Percentiles rank a stretch among this genome's conserved stretches.
phyloP scores from a whole-genome alignment of 345 rosid genomes.

The Boechera retrofracta region DNA sequence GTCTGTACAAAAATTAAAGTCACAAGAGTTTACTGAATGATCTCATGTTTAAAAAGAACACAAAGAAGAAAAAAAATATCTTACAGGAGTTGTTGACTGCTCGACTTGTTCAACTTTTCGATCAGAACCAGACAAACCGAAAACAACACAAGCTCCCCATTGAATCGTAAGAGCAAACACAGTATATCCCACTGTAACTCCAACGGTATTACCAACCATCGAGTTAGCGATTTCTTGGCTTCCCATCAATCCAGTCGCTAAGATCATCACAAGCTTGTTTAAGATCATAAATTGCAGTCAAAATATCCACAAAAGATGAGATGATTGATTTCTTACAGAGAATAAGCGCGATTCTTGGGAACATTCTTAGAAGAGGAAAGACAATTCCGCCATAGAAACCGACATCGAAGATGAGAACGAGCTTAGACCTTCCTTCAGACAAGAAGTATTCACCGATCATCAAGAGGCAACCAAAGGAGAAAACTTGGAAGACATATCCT shows the following conservation, averaged over 20 bases:
- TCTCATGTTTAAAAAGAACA: background rate
- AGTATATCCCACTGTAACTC: conserved; percentile 35
- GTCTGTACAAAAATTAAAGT: background rate
- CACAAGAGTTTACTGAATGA: background rate
- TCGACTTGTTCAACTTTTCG: background rate
- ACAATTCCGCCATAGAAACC: conserved; percentile 41
- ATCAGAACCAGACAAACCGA: conserved; percentile 33
- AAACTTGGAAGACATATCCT: conserved; percentile 42
- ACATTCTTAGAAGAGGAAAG: conserved; percentile 42
- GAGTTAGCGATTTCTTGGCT: conserved; percentile 31
- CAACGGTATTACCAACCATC: conserved; percentile 38
- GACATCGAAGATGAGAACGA: conserved; percentile 40
- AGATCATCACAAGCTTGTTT: background rate
- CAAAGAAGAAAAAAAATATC: background rate
- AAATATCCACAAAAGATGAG: background rate
- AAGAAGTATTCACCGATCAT: conserved; percentile 37
- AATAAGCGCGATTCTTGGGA: conserved; percentile 35
- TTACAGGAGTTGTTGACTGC: background rate
- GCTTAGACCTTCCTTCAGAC: conserved; percentile 34
- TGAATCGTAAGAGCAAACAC: conserved; percentile 44
- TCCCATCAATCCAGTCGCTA: conserved; percentile 34
- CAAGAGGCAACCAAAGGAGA: conserved; percentile 33
- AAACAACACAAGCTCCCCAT: conserved; percentile 47
- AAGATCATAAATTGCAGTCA: background rate
- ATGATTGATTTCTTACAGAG: conserved; percentile 31